Percentiles rank a stretch among this genome's conserved stretches.
phyloP scores from a whole-genome alignment of 75 land plant species.

The Cryptomeria japonica region DNA sequence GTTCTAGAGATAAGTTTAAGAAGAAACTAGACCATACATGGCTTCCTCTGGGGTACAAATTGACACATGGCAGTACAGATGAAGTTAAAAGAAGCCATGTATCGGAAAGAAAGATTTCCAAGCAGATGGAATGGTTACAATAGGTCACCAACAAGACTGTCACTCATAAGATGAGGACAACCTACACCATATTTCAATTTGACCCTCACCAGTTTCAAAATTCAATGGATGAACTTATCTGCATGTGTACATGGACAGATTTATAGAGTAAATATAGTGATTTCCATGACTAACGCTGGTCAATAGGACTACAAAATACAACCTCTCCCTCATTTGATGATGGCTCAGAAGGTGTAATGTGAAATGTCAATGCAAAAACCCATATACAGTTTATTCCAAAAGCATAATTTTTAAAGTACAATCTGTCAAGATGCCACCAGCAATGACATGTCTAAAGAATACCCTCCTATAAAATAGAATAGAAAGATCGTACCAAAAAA shows the following conservation, averaged over 20 bases:
- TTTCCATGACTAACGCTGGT: background rate
- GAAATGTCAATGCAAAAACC: too few species aligned
- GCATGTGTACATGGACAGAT: background rate
- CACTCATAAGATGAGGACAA: background rate
- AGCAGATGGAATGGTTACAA: background rate
- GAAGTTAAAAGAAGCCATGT: background rate
- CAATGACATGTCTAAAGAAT: background rate
- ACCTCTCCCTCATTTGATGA: background rate
- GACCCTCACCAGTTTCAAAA: background rate
- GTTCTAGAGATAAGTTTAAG: background rate
- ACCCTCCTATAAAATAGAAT: background rate
- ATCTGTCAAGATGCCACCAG: background rate
- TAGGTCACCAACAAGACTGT: background rate
- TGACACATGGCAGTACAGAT: background rate
- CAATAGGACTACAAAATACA: background rate
- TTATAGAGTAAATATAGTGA: background rate
- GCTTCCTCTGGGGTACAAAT: background rate
- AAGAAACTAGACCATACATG: background rate
- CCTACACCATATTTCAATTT: background rate
- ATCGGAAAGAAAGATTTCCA: background rate
- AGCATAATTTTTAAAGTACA: too few species aligned
- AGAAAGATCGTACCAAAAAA: background rate
- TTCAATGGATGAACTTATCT: background rate
- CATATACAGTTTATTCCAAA: too few species aligned
- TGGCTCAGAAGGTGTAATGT: too few species aligned